Conservation (phyloP, 306 rosid species). For the Erythrophleum fordii region DNA sequence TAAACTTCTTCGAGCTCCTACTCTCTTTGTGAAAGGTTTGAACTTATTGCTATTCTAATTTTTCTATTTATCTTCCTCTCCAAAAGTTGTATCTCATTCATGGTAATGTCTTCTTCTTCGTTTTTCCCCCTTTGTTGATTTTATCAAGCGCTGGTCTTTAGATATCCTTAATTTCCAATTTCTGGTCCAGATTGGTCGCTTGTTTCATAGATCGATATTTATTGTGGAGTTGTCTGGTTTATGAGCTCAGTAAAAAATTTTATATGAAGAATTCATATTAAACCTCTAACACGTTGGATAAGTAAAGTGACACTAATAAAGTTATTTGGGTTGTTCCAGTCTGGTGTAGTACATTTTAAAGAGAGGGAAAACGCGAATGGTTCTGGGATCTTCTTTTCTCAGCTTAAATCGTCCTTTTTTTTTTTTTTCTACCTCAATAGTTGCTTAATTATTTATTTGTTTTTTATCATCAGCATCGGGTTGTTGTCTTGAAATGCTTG, state of each 20-base stretch:
- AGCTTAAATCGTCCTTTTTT: neutral
- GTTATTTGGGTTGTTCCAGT: slow-evolving; percentile 3
- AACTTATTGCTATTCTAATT: neutral
- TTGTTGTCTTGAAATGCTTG: neutral
- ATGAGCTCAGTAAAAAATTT: neutral
- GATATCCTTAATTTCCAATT: neutral
- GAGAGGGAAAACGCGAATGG: neutral
- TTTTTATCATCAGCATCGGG: neutral
- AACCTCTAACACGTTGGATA: neutral
- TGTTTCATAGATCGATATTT: slow-evolving; percentile 7
- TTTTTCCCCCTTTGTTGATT: neutral
- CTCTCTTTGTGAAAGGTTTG: slow-evolving; percentile 28
- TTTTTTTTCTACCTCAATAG: neutral
- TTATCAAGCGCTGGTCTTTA: neutral
- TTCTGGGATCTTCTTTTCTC: neutral
- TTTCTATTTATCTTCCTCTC: neutral
- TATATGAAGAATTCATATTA: neutral
- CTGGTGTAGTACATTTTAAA: neutral
- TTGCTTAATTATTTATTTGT: neutral
- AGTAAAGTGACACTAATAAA: slow-evolving; percentile 1
- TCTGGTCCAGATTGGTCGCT: neutral
- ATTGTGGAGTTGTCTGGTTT: slow-evolving; percentile 6
- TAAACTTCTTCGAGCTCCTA: slow-evolving; percentile 18
- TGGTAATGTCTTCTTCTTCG: neutral
- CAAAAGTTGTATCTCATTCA: neutral